These are phyloP conservation scores for Dothistroma septosporum DNA, from an alignment of 2,329 filamentous ascomycete genomes.

Conservation along the genomic window DNA sequence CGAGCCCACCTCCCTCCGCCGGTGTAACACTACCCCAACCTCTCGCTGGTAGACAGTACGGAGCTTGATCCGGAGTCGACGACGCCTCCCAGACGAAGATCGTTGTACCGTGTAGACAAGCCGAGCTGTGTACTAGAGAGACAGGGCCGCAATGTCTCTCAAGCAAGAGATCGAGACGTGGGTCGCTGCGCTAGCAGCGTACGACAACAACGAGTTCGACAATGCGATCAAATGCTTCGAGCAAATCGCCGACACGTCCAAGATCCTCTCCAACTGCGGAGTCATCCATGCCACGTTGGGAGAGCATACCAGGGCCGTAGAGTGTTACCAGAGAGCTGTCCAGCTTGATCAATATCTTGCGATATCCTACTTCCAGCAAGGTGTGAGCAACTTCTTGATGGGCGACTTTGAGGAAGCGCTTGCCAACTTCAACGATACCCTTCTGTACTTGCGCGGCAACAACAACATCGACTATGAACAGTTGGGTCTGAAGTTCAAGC, in stretches of 20 bases:
- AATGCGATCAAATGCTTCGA: slow-evolving; percentile 80
- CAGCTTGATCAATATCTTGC: slow-evolving; percentile 90
- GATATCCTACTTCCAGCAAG: slow-evolving; percentile 96
- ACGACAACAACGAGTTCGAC: slow-evolving; percentile 98
- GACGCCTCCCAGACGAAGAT: neutral
- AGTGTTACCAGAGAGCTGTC: slow-evolving; percentile 90
- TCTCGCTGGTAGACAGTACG: slow-evolving; percentile 13
- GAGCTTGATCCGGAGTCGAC: slow-evolving; percentile 9
- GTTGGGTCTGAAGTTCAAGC: slow-evolving; percentile 87
- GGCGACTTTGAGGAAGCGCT: slow-evolving; percentile 96
- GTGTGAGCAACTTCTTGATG: slow-evolving; percentile 94
- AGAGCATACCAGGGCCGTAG: slow-evolving; percentile 92
- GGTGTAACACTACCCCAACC: slow-evolving; percentile 17
- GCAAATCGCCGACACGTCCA: slow-evolving; percentile 87
- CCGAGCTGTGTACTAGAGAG: neutral
- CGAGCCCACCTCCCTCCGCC: slow-evolving; percentile 8
- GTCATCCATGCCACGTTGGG: slow-evolving; percentile 96
- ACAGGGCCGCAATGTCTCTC: slow-evolving; percentile 42
- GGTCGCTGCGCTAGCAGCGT: slow-evolving; percentile 84
- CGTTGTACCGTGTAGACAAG: neutral
- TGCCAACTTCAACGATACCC: slow-evolving; percentile 97
- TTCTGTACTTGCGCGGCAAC: slow-evolving; percentile 91
- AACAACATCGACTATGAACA: slow-evolving; percentile 98
- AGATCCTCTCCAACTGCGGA: slow-evolving; percentile 97
- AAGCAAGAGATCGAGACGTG: slow-evolving; percentile 94